Evolutionary conservation across 306 rosid genomes (phyloP), one percentile per base, ranked within the genome.

Genomic region (Luffa acutangula): DNA sequence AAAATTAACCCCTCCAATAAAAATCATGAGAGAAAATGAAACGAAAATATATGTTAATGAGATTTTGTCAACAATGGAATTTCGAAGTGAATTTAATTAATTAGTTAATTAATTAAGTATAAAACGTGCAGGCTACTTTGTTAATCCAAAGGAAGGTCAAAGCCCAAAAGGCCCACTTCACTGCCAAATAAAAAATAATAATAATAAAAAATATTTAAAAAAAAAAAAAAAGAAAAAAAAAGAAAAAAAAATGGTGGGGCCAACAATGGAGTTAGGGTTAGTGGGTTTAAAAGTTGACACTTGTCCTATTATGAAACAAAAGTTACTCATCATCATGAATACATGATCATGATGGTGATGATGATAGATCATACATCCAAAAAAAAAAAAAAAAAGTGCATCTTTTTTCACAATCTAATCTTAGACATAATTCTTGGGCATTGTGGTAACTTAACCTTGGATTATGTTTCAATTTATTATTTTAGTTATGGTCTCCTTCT

Each of bases 51-150:
- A 71, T 45, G 0, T 71, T 25, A 5, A 76, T 36, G 59, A 41
- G 5, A 62, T 31, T 9, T 13, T 14, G 43, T 48, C 6, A 39
- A 45, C 46, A 41, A 48, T 9, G 79, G 63, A 48, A 60, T 64
- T 56, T 36, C 5, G 21, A 64, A 52, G 13, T 73, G 59, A 11
- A 49, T 48, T 71, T 45, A 46, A 73, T 49, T 33, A 74, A 33
- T 2, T 18, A 67, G 41, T 2, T 8, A 49, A 78, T 39, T 46
- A 76, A 25, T 48, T 67, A 74, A 54, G n/a, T 5, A 56, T 82
- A 85, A 81, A 81, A 71, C 88, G 89, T 88, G 89, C 85, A 59
- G 76, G 13, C 86, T 78, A 62, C 78, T 83, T 52, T 54, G 49
- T 17, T 56, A 7, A 18, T 21, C 80, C 2, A 21, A 70, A 60